phyloP scores from a whole-genome alignment of 257 asterid genomes.

The Phtheirospermum japonicum region DNA sequence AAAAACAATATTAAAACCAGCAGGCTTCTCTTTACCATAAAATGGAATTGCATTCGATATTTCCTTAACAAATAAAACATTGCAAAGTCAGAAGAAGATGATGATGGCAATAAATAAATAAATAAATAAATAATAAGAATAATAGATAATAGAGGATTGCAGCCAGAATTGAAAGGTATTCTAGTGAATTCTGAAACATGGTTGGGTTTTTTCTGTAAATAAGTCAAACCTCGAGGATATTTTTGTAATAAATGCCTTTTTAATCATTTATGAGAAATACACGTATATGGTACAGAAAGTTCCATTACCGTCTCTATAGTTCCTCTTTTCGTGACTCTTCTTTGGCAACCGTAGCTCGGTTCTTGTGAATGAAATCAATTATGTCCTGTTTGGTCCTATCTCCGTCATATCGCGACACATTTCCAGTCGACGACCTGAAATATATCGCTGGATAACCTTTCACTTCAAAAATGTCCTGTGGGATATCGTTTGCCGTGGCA shows the following conservation, averaged over 20 bases:
- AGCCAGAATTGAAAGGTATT: too few species aligned
- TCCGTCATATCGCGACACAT: slow-evolving; percentile 54
- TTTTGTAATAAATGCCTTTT: background rate
- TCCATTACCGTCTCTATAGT: slow-evolving; percentile 44
- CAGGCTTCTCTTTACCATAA: background rate
- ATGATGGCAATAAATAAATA: background rate
- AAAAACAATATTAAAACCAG: background rate
- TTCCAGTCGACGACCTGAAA: slow-evolving; percentile 72
- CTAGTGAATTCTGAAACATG: background rate
- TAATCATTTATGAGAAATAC: too few species aligned
- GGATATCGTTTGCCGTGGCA: slow-evolving; percentile 77
- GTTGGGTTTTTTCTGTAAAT: background rate
- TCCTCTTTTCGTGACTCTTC: slow-evolving; percentile 58
- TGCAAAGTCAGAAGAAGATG: background rate
- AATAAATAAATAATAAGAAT: too few species aligned
- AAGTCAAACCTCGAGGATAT: too few species aligned
- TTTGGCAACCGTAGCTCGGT: slow-evolving; percentile 42
- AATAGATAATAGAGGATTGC: too few species aligned
- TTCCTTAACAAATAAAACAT: background rate
- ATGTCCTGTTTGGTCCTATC: slow-evolving; percentile 69
- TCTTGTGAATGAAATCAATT: slow-evolving; percentile 63
- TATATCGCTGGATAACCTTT: slow-evolving; percentile 83
- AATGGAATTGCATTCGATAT: background rate
- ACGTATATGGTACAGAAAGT: background rate
- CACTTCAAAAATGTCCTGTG: slow-evolving; percentile 55